These are phyloP conservation scores for Mrakia gelida DNA, from an alignment of 768 basidiomycete species.

Conservation along the genomic window DNA sequence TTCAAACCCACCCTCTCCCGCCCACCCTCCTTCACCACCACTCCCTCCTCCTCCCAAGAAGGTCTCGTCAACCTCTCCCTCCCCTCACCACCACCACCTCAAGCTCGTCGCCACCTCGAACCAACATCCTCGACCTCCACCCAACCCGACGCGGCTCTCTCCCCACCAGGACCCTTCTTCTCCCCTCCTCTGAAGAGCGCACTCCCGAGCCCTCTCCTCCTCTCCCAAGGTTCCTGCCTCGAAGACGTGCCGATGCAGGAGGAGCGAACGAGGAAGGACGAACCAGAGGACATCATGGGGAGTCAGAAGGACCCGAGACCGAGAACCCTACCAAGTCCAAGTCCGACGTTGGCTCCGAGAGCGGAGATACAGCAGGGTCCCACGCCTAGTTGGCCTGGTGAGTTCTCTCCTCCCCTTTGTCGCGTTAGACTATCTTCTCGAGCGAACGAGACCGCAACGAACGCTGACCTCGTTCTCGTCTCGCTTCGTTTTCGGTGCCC, in stretches of 20 bases:
- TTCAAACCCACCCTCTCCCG: not conserved
- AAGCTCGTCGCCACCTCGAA: not conserved
- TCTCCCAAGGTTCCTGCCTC: not conserved
- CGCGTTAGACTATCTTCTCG: too few species aligned
- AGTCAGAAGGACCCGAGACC: not conserved
- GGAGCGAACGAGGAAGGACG: not conserved
- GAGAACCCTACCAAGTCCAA: not conserved
- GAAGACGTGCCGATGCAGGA: not conserved
- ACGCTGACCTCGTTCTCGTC: not conserved
- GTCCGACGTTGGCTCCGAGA: conserved; percentile 20
- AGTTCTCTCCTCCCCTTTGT: not conserved
- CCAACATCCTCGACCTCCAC: not conserved
- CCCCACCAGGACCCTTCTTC: conserved; percentile 1
- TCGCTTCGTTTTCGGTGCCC: too few species aligned
- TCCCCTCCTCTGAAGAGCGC: not conserved
- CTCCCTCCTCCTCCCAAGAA: not conserved
- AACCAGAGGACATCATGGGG: not conserved
- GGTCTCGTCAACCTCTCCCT: not conserved
- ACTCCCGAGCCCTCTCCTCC: not conserved
- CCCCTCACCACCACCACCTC: not conserved
- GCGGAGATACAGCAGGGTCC: not conserved
- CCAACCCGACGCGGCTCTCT: not conserved
- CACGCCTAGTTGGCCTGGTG: conserved; percentile 20
- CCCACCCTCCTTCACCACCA: not conserved
- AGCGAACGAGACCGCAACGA: not conserved